A percentile compares a stretch with the other conserved stretches of the same genome.
Conservation (phyloP, 2,329 filamentous ascomycete species). For the Aspergillus hiratsukae region DNA sequence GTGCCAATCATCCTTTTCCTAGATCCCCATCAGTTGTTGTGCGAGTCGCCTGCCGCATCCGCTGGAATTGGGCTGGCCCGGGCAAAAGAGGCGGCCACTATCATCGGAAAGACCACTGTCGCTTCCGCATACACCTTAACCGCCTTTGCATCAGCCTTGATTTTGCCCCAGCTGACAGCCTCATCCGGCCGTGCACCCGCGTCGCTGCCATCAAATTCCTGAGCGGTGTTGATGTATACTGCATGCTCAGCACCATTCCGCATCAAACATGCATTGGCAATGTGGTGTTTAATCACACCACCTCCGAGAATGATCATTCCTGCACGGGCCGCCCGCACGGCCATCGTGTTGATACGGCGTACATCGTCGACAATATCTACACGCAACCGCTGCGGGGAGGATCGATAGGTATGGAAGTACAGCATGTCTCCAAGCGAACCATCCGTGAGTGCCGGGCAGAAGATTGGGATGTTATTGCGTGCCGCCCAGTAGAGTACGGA, state of each 20-base stretch:
- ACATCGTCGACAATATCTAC: conserved; percentile 95
- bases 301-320: conserved; percentile 96
- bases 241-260: conserved; percentile 94
- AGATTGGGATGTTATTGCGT: conserved; percentile 94
- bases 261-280: conserved; percentile 96
- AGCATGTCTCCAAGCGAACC: conserved; percentile 96
- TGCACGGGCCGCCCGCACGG: conserved; percentile 77
- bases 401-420: conserved; percentile 95
- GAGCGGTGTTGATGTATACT: conserved; percentile 95
- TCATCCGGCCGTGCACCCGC: conserved; percentile 93
- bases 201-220: conserved; percentile 97
- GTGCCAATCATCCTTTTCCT: no score
- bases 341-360: conserved; percentile 83
- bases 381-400: conserved; percentile 73
- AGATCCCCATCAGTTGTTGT: background rate
- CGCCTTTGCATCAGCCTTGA: conserved; percentile 78
- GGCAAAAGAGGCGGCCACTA: conserved; percentile 65
- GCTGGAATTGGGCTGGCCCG: conserved; percentile 24
- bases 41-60: background rate
- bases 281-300: conserved; percentile 96
- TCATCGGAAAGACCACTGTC: conserved; percentile 62
- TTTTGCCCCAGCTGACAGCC: conserved; percentile 98
- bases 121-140: conserved; percentile 81
- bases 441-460: conserved; percentile 93
- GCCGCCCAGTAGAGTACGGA: conserved; percentile 97